These are phyloP conservation scores for Platanus orientalis DNA, from an alignment of 164 flowering plant species.

Conservation along the genomic window DNA sequence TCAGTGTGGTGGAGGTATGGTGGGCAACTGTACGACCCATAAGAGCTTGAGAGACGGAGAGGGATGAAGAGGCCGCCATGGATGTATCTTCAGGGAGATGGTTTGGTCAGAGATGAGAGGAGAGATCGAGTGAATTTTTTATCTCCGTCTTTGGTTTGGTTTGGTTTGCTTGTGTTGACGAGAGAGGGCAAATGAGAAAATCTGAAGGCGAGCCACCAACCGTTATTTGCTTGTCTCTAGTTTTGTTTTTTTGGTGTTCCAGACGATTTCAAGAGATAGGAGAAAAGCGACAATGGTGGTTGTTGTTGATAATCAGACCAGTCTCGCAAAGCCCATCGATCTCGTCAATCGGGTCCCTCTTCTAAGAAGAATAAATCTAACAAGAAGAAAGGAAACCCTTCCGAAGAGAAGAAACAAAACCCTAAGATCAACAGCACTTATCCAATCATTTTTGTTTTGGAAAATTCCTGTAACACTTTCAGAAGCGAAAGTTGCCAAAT, in stretches of 20 bases:
- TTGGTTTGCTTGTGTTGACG: too few relatives aligned
- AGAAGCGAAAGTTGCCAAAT: too few relatives aligned
- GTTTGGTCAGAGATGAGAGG: too few relatives aligned
- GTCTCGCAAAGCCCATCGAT: conserved; percentile 60
- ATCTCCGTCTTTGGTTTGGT: too few relatives aligned
- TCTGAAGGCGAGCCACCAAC: neutral
- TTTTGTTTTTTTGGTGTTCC: too few relatives aligned
- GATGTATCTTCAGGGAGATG: neutral
- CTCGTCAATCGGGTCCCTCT: conserved; percentile 61
- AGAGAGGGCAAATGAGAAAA: neutral
- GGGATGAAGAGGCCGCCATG: conserved; percentile 44
- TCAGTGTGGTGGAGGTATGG: conserved; percentile 25
- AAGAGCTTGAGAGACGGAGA: conserved; percentile 31
- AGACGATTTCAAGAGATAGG: too few relatives aligned
- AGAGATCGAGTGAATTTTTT: neutral
- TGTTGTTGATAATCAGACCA: conserved; percentile 28
- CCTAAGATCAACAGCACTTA: conserved; percentile 46
- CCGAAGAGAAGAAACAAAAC: conserved; percentile 42
- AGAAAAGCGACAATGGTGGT: conserved; percentile 11
- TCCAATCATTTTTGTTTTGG: neutral
- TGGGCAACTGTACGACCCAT: conserved; percentile 29
- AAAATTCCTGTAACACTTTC: neutral
- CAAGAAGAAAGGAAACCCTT: conserved; percentile 34
- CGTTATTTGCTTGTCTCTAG: too few relatives aligned
- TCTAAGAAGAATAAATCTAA: conserved; percentile 43